Base-by-base conservation (phyloP, 1,284 basidiomycete genomes). In the Pulveroboletus sp. region DNA sequence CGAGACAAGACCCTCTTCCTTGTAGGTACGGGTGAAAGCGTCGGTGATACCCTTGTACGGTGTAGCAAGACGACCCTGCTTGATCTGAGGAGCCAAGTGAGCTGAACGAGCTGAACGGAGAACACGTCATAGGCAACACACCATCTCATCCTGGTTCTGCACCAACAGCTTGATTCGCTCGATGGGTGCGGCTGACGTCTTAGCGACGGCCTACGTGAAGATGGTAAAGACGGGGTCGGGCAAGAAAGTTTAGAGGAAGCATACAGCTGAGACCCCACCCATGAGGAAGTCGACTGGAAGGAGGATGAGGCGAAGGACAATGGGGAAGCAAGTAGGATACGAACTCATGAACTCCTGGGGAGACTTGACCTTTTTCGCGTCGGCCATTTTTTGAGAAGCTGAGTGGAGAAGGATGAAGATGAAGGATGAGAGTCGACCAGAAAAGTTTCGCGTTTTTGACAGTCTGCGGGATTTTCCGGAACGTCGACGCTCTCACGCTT, bases 131-230 rank as follows among this genome's bases (percentile, higher is more conserved):
- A 9, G 11, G 40, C 46, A 29, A 69, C 78, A 20, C 29, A 88
- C 89, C 91, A 93, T 93, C 81, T 92, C 91, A 84, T 92, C 91
- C 82, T 98, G 95, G 82, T 98, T 98, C 81, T 98, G 95, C 67
- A 98, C 92, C 74, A 98, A 82, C 72, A 98, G 87, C 88, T 94
- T 98, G 80, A 98, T 96, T 76, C 96, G 94, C 87, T 98, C 96
- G 73, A 98, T 98, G 80, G 96, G 96, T 62, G 96, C 96, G 70
- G 96, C 96, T 67, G 91, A 92, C 63, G 96, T 98, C 86, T 98
- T 98, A 58, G 96, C 91, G 76, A 98, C 93, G 67, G 96, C 95
- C 90, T 92, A 60, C 0, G 69, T 33, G 48, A 59, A 51, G 52
- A 47, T 36, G 2, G 47, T 62, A 40, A 64, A 55, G 58, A 40